A percentile compares a stretch with the other conserved stretches of the same genome.
These are phyloP conservation scores for Candida maltosa DNA, from an alignment of 805 yeast genomes.

Conservation along the genomic window DNA sequence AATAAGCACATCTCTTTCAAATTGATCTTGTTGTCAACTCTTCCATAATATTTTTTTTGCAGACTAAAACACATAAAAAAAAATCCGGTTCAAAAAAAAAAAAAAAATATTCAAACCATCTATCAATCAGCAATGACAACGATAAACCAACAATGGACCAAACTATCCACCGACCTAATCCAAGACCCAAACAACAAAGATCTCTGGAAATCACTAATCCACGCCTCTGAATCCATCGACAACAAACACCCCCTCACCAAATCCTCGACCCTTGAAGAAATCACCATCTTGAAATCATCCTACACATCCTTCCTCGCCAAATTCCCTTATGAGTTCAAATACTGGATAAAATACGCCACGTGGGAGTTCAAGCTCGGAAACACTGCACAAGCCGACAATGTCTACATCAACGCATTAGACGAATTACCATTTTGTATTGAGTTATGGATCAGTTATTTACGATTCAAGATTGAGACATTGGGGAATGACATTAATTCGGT, in stretches of 20 bases:
- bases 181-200: constrained; percentile 31
- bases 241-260: constrained; percentile 30
- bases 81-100: background rate
- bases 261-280: constrained; percentile 23
- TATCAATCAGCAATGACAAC: too few species aligned
- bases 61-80: too few species aligned
- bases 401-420: constrained; percentile 38
- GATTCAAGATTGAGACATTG: constrained; percentile 34
- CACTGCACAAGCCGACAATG: constrained; percentile 29
- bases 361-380: constrained; percentile 45
- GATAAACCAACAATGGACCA: constrained; percentile 24
- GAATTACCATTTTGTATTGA: constrained; percentile 42
- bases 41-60: too few species aligned
- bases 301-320: constrained; percentile 42
- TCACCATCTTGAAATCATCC: constrained; percentile 32
- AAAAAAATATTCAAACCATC: too few species aligned
- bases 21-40: too few species aligned
- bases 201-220: constrained; percentile 36
- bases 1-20: too few species aligned
- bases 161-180: constrained; percentile 26
- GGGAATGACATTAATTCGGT: constrained; percentile 26
- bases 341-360: constrained; percentile 56
- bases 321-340: constrained; percentile 50
- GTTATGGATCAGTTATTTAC: constrained; percentile 50
- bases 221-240: constrained; percentile 22